A percentile compares a stretch with the other conserved stretches of the same genome.
Conservation (phyloP, 2,329 filamentous ascomycete species). For the Epichloe sylvatica region DNA sequence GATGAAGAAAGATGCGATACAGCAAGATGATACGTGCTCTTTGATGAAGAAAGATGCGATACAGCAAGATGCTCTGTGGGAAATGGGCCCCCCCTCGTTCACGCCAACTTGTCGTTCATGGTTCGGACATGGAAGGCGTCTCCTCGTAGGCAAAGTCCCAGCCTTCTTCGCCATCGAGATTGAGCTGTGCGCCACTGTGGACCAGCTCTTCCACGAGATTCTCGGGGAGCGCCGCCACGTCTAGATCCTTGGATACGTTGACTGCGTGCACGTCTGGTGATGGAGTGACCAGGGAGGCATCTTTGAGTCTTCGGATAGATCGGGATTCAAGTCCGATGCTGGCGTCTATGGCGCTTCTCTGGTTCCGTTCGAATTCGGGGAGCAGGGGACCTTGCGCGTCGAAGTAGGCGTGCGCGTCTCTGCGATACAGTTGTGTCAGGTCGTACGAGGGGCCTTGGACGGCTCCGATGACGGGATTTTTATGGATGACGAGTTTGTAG, state of each 20-base stretch:
- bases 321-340: conserved; percentile 12
- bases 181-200: conserved; percentile 15
- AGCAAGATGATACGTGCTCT: too few species aligned
- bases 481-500: conserved; percentile 27
- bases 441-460: conserved; percentile 42
- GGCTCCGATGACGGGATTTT: conserved; percentile 36
- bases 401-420: conserved; percentile 32
- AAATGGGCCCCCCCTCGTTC: too few species aligned
- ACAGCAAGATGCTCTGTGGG: too few species aligned
- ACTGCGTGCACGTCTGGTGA: conserved; percentile 6
- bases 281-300: conserved; percentile 1
- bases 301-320: conserved; percentile 14
- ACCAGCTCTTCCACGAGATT: conserved; percentile 12
- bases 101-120: background rate
- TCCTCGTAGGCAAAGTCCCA: conserved; percentile 23
- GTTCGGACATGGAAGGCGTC: background rate
- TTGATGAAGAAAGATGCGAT: too few species aligned
- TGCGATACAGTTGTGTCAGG: conserved; percentile 30
- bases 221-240: conserved; percentile 10
- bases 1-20: too few species aligned
- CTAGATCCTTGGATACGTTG: conserved; percentile 18
- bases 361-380: conserved; percentile 26
- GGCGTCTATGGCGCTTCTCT: conserved; percentile 26
- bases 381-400: conserved; percentile 31
- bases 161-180: conserved; percentile 17